A percentile compares a stretch with the other conserved stretches of the same genome.
phyloP scores from a whole-genome alignment of 78 protist genomes.

The Mantamonas sphyraenae region DNA sequence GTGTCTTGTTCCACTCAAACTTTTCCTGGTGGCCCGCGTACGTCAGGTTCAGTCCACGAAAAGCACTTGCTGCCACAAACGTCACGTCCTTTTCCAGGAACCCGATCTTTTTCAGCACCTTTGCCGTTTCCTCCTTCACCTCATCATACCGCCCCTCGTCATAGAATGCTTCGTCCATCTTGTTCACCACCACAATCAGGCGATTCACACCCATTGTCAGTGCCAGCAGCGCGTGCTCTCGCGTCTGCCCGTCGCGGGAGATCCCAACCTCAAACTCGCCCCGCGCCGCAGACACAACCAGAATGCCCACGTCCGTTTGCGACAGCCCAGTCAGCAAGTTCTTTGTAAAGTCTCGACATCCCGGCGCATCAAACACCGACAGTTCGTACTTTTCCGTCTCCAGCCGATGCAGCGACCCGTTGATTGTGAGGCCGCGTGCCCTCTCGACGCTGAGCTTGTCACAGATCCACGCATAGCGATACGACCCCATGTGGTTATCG shows the following conservation, averaged over 20 bases:
- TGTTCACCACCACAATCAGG: slow-evolving; percentile 26
- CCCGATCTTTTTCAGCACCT: not conserved
- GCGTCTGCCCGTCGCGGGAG: slow-evolving; percentile 35
- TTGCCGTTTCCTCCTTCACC: not conserved
- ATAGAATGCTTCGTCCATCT: slow-evolving; percentile 24
- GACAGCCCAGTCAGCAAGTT: not conserved
- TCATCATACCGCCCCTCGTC: not conserved
- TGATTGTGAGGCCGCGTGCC: not conserved
- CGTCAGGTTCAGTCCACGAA: not conserved
- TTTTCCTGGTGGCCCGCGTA: not conserved
- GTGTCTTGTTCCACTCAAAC: not conserved
- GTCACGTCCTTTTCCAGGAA: not conserved
- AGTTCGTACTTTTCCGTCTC: not conserved
- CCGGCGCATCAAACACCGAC: not conserved
- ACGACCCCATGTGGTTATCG: not conserved
- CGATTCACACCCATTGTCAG: slow-evolving; percentile 30
- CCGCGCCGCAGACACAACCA: slow-evolving; percentile 21
- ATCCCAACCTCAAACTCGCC: slow-evolving; percentile 42
- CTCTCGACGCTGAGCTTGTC: not conserved
- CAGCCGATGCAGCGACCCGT: not conserved
- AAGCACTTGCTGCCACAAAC: not conserved
- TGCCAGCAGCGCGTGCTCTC: slow-evolving; percentile 38
- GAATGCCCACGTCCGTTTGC: slow-evolving; percentile 13
- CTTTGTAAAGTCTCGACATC: not conserved
- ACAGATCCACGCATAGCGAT: not conserved